Evolutionary conservation across 1,284 basidiomycete genomes (phyloP), one percentile per base, ranked within the genome.

Genomic region (Vanrija humicola): DNA sequence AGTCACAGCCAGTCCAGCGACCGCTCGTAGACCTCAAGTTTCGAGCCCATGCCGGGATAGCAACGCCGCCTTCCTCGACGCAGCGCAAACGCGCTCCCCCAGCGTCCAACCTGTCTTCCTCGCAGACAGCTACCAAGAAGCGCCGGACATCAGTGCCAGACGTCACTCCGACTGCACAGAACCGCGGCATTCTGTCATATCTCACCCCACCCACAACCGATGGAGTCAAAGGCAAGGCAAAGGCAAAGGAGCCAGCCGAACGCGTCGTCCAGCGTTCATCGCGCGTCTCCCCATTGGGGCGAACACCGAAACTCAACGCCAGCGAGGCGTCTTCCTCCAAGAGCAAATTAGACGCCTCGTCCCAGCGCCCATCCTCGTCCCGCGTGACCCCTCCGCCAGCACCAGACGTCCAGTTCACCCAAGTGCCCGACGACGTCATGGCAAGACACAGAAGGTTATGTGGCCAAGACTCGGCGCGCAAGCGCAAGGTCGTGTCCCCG

Each of bases 51-150:
- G 57, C 40, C 46, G 59, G 52, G 18, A 67, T 61, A 19, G 56
- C 67, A 8, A 72, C 72, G 3, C 64, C 67, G 1, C 59, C 62
- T 5, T 34, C 34, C 34, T 59, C 62, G 7, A 59, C 61, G 6
- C 23, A 19, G 3, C 47, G 52, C 25, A 58, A 58, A 26, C 34
- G 43, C 12, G 42, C 10, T 7, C 34, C 34, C 9, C 9, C 26
- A 4, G 39, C 43, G 1, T 26, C 39, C 25, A 52, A 38, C 21
- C 10, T 14, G 29, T 26, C 50, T 21, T 15, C n/a, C 28, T 29
- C 48, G 2, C 38, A 29, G 10, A 14, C 26, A 2, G 38, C 51
- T 6, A 9, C 34, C 7, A 50, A 46, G 21, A 52, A 50, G 25
- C 38, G 42, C 6, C 40, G 40, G 12, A 18, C 42, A 15, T 34